Percentiles rank a stretch among this genome's conserved stretches.
These are phyloP conservation scores for Pyrenopolyporus hunteri DNA, from an alignment of 495 filamentous ascomycete genomes.

Conservation along the genomic window DNA sequence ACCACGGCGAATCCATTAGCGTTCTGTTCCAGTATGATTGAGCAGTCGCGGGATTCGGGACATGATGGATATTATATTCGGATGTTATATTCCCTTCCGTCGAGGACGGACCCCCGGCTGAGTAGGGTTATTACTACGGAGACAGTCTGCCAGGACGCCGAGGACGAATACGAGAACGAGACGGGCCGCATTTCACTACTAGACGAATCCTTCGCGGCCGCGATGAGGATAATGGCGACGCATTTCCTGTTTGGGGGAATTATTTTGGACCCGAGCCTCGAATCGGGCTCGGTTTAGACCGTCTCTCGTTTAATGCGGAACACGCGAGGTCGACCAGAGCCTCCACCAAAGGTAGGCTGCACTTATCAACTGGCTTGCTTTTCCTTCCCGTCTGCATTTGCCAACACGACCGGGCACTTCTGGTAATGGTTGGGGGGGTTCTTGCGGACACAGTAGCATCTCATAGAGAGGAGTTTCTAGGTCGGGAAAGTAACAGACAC, in stretches of 20 bases:
- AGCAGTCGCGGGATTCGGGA: slow-evolving; percentile 23
- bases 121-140: slow-evolving; percentile 13
- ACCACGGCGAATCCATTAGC: slow-evolving; percentile 98
- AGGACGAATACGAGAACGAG: slow-evolving; percentile 8
- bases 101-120: slow-evolving; percentile 3
- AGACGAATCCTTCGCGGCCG: slow-evolving; percentile 12
- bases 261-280: slow-evolving; percentile 22
- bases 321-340: slow-evolving; percentile 20
- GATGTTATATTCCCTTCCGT: slow-evolving; percentile 1
- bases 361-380: slow-evolving; percentile 31
- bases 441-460: slow-evolving; percentile 29
- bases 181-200: slow-evolving; percentile 16
- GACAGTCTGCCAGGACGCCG: slow-evolving; percentile 16
- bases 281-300: slow-evolving; percentile 22
- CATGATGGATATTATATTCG: not conserved
- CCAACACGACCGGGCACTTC: slow-evolving; percentile 16
- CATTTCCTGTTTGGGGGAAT: slow-evolving; percentile 31
- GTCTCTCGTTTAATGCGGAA: slow-evolving; percentile 34
- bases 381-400: slow-evolving; percentile 13
- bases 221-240: slow-evolving; percentile 7
- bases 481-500: slow-evolving; percentile 33
- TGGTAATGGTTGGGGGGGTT: slow-evolving; percentile 31
- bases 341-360: slow-evolving; percentile 32
- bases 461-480: slow-evolving; percentile 39
- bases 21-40: slow-evolving; percentile 93